These are phyloP conservation scores for Tuber microsphaerosporum DNA, from an alignment of 495 filamentous ascomycete genomes.

Conservation along the genomic window DNA sequence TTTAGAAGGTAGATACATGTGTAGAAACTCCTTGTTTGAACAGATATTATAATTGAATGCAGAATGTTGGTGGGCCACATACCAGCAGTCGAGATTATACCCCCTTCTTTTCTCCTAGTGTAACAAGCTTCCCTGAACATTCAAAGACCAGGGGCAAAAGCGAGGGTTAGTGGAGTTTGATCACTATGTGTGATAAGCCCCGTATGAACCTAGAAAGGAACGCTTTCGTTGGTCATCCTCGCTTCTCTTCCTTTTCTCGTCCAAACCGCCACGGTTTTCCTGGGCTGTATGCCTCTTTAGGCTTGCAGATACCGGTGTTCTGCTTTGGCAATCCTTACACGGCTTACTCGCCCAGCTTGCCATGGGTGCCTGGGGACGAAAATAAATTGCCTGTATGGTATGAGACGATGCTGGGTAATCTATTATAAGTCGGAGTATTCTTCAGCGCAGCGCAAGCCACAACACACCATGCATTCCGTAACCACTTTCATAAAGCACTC, in stretches of 20 bases:
- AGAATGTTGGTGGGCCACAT: not conserved
- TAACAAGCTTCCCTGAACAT: not conserved
- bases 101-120: not conserved
- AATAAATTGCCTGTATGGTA: not conserved
- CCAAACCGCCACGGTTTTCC: not conserved
- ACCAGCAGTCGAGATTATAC: not conserved
- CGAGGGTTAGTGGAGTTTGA: not conserved
- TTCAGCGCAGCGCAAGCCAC: not conserved
- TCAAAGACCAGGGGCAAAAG: not conserved
- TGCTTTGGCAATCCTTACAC: not conserved
- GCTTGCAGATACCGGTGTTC: not conserved
- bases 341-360: not conserved
- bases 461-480: not conserved
- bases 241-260: not conserved
- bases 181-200: not conserved
- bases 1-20: not conserved
- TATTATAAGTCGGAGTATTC: not conserved
- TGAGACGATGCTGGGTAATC: not conserved
- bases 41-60: not conserved
- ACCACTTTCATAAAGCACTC: not conserved
- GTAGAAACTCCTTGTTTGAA: not conserved
- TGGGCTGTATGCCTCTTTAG: not conserved
- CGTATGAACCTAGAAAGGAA: not conserved
- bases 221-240: not conserved
- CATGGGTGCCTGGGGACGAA: not conserved